These are phyloP conservation scores for Taiozyma sp. DNA, from an alignment of 1,139 yeast genomes.

Conservation along the genomic window DNA sequence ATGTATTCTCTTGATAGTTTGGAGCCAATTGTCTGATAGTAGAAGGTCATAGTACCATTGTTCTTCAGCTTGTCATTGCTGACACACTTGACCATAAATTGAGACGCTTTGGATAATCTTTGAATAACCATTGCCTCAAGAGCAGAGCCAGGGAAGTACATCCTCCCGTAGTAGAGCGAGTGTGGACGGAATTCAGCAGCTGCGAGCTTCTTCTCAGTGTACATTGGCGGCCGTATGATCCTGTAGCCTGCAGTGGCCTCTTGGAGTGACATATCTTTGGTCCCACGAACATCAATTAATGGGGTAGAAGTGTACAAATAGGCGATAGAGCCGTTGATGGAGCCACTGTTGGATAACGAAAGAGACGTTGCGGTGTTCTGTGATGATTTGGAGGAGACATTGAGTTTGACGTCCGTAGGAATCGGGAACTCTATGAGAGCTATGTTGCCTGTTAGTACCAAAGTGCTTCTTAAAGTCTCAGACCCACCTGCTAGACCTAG, in stretches of 20 bases:
- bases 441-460: not conserved
- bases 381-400: constrained; percentile 70
- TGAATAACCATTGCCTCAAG: constrained; percentile 86
- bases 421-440: constrained; percentile 66
- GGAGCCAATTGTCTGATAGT: constrained; percentile 65
- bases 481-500: constrained; percentile 26
- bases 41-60: constrained; percentile 59
- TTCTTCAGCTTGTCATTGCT: constrained; percentile 61
- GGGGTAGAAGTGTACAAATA: constrained; percentile 72
- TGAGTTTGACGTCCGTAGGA: constrained; percentile 66
- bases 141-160: constrained; percentile 85
- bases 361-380: constrained; percentile 71
- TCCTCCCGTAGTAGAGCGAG: constrained; percentile 67
- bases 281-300: constrained; percentile 45
- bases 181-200: constrained; percentile 11
- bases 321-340: constrained; percentile 78
- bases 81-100: constrained; percentile 68
- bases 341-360: constrained; percentile 61
- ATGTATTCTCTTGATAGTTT: constrained; percentile 70
- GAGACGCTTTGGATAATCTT: constrained; percentile 55
- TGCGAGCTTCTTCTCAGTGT: constrained; percentile 9
- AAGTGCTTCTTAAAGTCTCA: not conserved
- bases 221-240: constrained; percentile 44
- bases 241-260: constrained; percentile 79
- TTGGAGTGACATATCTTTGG: constrained; percentile 56